Evolutionary conservation across 495 filamentous ascomycete species (phyloP), one percentile per base, ranked within the genome.

Genomic region (Penicillium subrubescens): DNA sequence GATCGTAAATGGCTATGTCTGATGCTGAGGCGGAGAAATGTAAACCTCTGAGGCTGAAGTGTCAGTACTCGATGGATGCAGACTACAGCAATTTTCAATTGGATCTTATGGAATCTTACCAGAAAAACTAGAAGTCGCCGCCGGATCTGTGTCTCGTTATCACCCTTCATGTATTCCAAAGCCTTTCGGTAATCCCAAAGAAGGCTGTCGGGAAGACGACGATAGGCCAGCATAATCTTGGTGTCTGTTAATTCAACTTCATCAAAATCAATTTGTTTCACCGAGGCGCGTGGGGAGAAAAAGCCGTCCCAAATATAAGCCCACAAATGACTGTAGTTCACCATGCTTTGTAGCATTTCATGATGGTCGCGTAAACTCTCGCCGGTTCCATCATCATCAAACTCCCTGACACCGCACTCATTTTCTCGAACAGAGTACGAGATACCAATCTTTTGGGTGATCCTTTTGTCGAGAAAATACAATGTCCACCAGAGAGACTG

Each of bases 231-330:
- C 46, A 50, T 58, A 58, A 63, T 63, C 10, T 54, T 53, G 29
- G 61, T 63, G 31, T 63, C 61, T 52, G 55, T 63, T 15, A 63
- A n/a, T 19, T 63, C 53, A 11, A 57, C 25, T 21, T 63, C 61
- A n/a, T 57, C 46, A 37, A 53, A 57, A 29, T 63, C 61, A 23
- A 35, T 15, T 5, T 37, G 41, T 12, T 57, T 63, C n/a, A 50
- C 23, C 15, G 53, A 23, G 8, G 61, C 61, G 6, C 21, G 25
- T 19, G 61, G 29, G 14, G 61, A 41, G 57, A 63, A 63, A 44
- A 63, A 63, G 15, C n/a, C 23, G 39, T 63, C 61, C 61, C 61
- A 63, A 15, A 63, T 63, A n/a, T 57, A 37, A 57, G 39, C 29
- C 61, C 61, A 63, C 31, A 63, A 29, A 14, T 50, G 35, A 17